A percentile compares a stretch with the other conserved stretches of the same genome.
Conservation (phyloP, 2,329 filamentous ascomycete genomes). For the Pyrenochaeta sp. region DNA sequence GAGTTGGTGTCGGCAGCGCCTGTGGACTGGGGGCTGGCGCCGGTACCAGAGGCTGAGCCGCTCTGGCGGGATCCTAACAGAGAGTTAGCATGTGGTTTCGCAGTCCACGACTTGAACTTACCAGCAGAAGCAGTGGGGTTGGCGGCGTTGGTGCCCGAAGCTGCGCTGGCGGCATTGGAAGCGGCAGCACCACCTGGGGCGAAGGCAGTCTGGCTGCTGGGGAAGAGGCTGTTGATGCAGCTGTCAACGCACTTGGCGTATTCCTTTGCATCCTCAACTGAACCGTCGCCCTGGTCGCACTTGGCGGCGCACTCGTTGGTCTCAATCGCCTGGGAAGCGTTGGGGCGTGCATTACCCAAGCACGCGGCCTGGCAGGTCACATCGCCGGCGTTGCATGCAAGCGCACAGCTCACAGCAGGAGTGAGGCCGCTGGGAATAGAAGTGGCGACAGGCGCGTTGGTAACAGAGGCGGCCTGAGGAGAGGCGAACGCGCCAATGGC, state of each 20-base stretch:
- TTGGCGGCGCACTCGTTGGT: slow-evolving; percentile 62
- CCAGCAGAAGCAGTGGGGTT: slow-evolving; percentile 25
- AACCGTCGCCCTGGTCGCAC: slow-evolving; percentile 63
- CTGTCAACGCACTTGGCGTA: slow-evolving; percentile 59
- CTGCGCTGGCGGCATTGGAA: slow-evolving; percentile 30
- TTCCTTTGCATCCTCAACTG: slow-evolving; percentile 53
- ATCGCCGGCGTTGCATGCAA: slow-evolving; percentile 53
- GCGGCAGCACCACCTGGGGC: slow-evolving; percentile 28
- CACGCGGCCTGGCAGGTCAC: slow-evolving; percentile 63
- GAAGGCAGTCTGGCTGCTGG: slow-evolving; percentile 48
- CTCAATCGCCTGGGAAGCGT: slow-evolving; percentile 58
- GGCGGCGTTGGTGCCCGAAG: slow-evolving; percentile 16
- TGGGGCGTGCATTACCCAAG: slow-evolving; percentile 61
- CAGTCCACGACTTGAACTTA: slow-evolving; percentile 8
- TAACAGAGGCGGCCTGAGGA: slow-evolving; percentile 50
- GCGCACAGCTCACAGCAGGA: slow-evolving; percentile 44
- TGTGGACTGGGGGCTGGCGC: slow-evolving; percentile 28
- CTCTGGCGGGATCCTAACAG: slow-evolving; percentile 15
- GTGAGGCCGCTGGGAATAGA: slow-evolving; percentile 31
- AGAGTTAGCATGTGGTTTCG: slow-evolving; percentile 10
- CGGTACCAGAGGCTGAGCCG: slow-evolving; percentile 33
- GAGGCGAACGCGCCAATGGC: slow-evolving; percentile 54
- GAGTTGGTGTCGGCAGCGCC: slow-evolving; percentile 42
- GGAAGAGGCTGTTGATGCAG: slow-evolving; percentile 61
- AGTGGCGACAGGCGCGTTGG: slow-evolving; percentile 46